Evolutionary conservation across 805 yeast genomes (phyloP).

Genomic region (Maudiozyma saulgeensis): DNA sequence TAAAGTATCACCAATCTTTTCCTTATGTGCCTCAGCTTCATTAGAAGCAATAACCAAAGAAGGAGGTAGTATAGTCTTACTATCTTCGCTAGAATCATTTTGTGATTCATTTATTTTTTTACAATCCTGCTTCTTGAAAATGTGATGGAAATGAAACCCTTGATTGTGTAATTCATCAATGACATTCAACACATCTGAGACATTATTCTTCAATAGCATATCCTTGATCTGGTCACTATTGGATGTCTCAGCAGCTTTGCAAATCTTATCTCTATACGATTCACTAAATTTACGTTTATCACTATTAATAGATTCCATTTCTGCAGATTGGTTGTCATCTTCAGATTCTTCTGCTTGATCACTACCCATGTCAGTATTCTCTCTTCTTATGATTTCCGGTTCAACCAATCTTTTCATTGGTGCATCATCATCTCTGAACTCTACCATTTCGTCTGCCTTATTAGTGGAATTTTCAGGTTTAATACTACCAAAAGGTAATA

Average conservation of each 20-base stretch:
- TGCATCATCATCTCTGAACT: constrained; percentile 11
- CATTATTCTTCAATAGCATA: constrained; percentile 31
- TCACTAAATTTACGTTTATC: not conserved
- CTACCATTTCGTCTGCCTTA: constrained; percentile 27
- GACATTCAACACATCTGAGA: constrained; percentile 31
- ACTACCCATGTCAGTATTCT: not conserved
- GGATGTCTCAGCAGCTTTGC: constrained; percentile 23
- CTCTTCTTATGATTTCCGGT: constrained; percentile 4
- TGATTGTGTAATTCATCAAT: constrained; percentile 32
- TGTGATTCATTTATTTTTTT: not conserved
- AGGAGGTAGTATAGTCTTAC: not conserved
- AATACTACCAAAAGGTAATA: constrained; percentile 32
- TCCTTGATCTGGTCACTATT: constrained; percentile 33
- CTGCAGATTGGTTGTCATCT: not conserved
- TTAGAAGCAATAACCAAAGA: not conserved
- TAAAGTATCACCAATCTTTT: not conserved
- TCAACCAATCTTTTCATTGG: constrained; percentile 3
- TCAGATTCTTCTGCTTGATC: not conserved
- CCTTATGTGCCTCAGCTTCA: constrained; percentile 1
- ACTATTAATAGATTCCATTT: not conserved
- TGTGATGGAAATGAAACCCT: constrained; percentile 34
- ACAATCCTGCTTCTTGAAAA: constrained; percentile 21
- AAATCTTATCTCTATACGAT: constrained; percentile 13
- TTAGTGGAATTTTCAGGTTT: constrained; percentile 21
- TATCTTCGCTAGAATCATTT: not conserved